Conservation (phyloP, 192 early-diverging fungal genomes). For the Phycomyces nitens region DNA sequence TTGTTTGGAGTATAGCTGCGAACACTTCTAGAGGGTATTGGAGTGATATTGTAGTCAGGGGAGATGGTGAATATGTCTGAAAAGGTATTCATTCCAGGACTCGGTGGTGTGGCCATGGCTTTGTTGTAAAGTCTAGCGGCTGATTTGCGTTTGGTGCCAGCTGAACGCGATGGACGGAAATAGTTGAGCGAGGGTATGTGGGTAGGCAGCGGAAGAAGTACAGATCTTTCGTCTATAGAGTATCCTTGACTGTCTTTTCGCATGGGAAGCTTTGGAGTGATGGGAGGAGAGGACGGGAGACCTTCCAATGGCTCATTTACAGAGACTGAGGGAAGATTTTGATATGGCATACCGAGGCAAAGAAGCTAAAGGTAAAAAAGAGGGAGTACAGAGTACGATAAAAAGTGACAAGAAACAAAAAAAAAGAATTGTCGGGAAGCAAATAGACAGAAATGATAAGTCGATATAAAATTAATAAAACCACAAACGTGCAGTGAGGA, state of each 20-base stretch:
- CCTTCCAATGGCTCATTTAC: neutral
- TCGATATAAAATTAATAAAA: constrained; percentile 2
- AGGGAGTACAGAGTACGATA: constrained; percentile 1
- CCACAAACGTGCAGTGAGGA: constrained; percentile 1
- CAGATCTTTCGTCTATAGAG: neutral
- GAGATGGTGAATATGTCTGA: neutral
- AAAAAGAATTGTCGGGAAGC: constrained; percentile 2
- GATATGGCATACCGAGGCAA: neutral
- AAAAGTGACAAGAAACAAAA: constrained; percentile 1
- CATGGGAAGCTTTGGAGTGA: constrained; percentile 8
- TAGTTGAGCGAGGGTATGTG: neutral
- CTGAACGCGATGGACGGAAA: neutral
- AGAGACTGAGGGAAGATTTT: neutral
- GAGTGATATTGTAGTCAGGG: neutral
- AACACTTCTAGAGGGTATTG: neutral
- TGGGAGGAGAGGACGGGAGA: constrained; percentile 10
- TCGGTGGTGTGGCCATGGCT: constrained; percentile 7
- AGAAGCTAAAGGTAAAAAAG: neutral
- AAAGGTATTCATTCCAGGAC: neutral
- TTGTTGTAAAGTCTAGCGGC: constrained; percentile 1
- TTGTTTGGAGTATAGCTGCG: no score
- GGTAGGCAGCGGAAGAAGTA: constrained; percentile 2
- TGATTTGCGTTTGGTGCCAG: constrained; percentile 9
- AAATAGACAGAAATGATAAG: neutral
- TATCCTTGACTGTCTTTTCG: neutral